Evolutionary conservation across 164 flowering plant species (phyloP), one percentile per base, ranked within the genome.

Genomic region (Magnolia sinica): DNA sequence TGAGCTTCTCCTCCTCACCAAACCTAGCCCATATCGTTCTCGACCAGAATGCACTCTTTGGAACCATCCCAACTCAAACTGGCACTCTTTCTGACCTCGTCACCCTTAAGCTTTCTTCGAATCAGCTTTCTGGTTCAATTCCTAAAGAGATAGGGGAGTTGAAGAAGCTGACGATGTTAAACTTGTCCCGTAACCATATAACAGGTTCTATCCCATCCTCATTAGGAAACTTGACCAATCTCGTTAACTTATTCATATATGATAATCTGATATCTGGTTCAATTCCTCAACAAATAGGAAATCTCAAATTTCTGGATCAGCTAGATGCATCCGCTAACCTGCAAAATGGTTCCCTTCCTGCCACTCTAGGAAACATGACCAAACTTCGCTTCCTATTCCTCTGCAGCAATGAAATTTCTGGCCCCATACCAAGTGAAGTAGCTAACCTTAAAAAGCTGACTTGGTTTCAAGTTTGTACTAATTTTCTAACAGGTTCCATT

Each of bases 81-180:
- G 82, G 83, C 10, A 10, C 45, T 10, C 78, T 78, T 49, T 74
- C 81, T 19, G 78, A 82, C 1, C 80, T 84, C 50, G 20, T 37
- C 7, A 50, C 64, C 68, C 81, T 82, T 45, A 74, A 76, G 18
- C 80, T 84, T 13, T 82, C 82, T 8, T 45, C 51, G 1, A 82
- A 82, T 70, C 65, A 16, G 20, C 63, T 84, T 22, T 67, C 73
- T 14, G 81, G 84, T 5, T 10, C 74, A 11, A 68, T 82, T 23
- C 87, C 87, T 2, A 3, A 59, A 4, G 81, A 84, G 69, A 82
- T 84, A 27, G 85, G 83, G 2, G 65, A 74, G n/a, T 50, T 76
- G 14, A 76, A 61, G 50, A 20, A 50, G 23, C 64, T 81, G 19
- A 1, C 0, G 23, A 13, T 73, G 16, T 16, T 82, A 11, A 73